Evolutionary conservation across 2,329 filamentous ascomycete species (phyloP).

Genomic region (Nannizzia gypsea): DNA sequence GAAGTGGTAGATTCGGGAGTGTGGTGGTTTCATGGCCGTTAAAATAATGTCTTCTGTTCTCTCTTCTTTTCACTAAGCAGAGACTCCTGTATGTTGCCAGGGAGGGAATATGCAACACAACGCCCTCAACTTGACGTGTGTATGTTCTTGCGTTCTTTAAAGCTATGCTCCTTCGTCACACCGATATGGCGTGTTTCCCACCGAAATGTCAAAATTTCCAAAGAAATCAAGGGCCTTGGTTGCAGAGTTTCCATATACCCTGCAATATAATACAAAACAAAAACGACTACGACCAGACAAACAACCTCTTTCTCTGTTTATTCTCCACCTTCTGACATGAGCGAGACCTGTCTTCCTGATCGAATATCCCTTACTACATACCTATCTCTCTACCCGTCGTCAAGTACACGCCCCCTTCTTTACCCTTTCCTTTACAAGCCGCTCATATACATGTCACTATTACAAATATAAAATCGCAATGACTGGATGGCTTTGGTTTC

Average conservation of each 20-base stretch:
- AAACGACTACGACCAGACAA: not conserved
- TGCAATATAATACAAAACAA: conserved; percentile 2
- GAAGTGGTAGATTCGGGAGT: conserved; percentile 61
- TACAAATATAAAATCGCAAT: not conserved
- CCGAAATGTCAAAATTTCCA: conserved; percentile 2
- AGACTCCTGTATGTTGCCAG: conserved; percentile 10
- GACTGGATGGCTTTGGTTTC: conserved; percentile 1
- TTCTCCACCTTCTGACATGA: not conserved
- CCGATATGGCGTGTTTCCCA: not conserved
- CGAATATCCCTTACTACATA: not conserved
- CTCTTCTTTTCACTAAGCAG: conserved; percentile 1
- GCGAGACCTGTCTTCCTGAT: not conserved
- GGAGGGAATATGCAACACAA: conserved; percentile 11
- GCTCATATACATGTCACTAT: conserved; percentile 2
- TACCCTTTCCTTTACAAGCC: not conserved
- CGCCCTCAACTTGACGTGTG: conserved; percentile 2
- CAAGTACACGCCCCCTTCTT: not conserved
- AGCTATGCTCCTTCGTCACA: conserved; percentile 11
- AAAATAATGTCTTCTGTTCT: conserved; percentile 6
- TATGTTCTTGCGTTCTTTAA: conserved; percentile 8
- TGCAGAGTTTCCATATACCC: not conserved
- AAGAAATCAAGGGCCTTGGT: not conserved
- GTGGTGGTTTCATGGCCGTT: conserved; percentile 2
- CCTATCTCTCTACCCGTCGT: not conserved
- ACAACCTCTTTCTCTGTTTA: not conserved